Conservation (phyloP, 345 rosid species). For the Physaria fendleri region DNA sequence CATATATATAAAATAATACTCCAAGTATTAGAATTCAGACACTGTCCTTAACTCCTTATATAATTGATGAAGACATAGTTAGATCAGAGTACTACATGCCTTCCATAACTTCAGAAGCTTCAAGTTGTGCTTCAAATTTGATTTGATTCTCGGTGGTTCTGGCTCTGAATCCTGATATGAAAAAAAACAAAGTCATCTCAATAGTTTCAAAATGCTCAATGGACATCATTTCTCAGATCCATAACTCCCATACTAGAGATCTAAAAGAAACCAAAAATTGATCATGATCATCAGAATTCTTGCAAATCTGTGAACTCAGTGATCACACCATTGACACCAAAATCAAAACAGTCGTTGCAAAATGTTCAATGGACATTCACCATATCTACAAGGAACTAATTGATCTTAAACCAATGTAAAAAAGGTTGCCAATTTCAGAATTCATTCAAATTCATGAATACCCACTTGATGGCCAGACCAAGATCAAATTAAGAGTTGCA, state of each 20-base stretch:
- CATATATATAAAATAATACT: neutral
- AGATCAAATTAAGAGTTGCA: too few relatives aligned
- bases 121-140: slow-evolving; percentile 88
- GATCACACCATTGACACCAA: neutral
- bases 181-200: slow-evolving; percentile 2
- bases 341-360: neutral
- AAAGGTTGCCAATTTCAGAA: neutral
- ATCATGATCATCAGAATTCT: neutral
- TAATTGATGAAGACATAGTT: neutral
- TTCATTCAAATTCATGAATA: neutral
- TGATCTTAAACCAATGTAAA: neutral
- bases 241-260: neutral
- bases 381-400: neutral
- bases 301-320: neutral
- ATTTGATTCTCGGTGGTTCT: slow-evolving; percentile 74
- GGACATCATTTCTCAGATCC: neutral
- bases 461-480: too few relatives aligned
- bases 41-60: neutral
- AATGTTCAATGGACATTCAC: neutral
- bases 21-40: neutral
- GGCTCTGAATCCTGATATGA: slow-evolving; percentile 50
- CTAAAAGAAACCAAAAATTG: neutral
- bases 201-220: slow-evolving; percentile 1
- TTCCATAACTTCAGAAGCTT: slow-evolving; percentile 75
- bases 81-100: slow-evolving; percentile 28